A percentile compares a stretch with the other conserved stretches of the same genome.
These are phyloP conservation scores for Acorus calamus DNA, from an alignment of 106 monocot species.

Conservation along the genomic window DNA sequence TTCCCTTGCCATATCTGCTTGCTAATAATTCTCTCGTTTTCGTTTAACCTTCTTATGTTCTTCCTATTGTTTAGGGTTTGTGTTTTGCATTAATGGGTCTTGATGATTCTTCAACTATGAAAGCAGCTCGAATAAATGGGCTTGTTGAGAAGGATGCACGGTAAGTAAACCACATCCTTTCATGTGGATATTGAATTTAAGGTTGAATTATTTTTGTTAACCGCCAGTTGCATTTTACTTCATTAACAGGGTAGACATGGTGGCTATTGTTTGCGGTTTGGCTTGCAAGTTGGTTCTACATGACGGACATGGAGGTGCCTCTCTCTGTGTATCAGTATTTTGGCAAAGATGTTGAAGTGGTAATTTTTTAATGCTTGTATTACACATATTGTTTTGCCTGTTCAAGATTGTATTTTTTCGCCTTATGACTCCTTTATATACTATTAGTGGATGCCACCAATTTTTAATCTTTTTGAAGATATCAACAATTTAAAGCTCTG, in stretches of 20 bases:
- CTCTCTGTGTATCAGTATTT: constrained; percentile 55
- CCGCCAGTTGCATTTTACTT: background rate
- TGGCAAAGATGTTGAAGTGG: constrained; percentile 73
- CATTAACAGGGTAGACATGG: constrained; percentile 58
- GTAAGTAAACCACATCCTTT: constrained; percentile 20
- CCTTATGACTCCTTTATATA: too few relatives aligned
- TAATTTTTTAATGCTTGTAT: constrained; percentile 14
- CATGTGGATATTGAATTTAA: too few relatives aligned
- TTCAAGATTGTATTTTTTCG: too few relatives aligned
- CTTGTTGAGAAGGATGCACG: constrained; percentile 26
- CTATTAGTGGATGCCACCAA: too few relatives aligned
- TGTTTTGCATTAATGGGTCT: constrained; percentile 54
- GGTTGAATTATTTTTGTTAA: too few relatives aligned
- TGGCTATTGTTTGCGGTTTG: constrained; percentile 44
- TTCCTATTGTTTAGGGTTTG: constrained; percentile 30
- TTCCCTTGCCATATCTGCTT: too few relatives aligned
- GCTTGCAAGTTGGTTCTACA: constrained; percentile 40
- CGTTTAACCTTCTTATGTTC: background rate
- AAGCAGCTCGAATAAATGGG: constrained; percentile 20
- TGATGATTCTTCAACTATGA: constrained; percentile 24
- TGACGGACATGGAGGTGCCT: constrained; percentile 21
- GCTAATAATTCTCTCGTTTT: background rate
- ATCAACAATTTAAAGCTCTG: too few relatives aligned
- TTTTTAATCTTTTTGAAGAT: too few relatives aligned
- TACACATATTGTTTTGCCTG: background rate